Conservation (phyloP, 2,329 filamentous ascomycete species). For the Fusarium udum region DNA sequence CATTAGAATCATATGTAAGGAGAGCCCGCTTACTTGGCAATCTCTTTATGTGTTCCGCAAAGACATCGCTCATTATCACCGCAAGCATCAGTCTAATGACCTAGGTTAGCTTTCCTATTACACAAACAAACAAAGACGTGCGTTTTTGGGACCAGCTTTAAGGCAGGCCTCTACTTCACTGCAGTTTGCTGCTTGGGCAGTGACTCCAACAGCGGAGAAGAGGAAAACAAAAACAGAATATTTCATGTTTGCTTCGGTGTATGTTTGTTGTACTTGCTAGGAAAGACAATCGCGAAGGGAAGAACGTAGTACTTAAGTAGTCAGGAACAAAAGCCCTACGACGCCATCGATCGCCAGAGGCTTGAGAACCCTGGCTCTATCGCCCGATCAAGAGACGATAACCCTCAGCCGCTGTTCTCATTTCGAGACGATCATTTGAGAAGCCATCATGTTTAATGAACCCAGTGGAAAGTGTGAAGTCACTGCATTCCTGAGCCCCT, state of each 20-base stretch:
- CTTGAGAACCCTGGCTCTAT: neutral
- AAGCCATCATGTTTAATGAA: neutral
- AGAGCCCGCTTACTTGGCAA: neutral
- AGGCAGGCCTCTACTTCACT: slow-evolving; percentile 6
- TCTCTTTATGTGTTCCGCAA: slow-evolving; percentile 25
- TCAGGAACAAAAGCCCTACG: neutral
- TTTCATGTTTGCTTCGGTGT: neutral
- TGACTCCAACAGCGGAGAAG: neutral
- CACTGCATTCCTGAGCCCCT: neutral
- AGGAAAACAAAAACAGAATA: neutral
- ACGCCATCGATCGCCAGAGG: neutral
- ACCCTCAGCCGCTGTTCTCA: neutral
- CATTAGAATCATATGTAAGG: rapidly evolving
- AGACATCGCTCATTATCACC: slow-evolving; percentile 2
- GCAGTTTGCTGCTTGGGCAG: slow-evolving; percentile 12
- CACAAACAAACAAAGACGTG: rapidly evolving
- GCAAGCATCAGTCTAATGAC: neutral
- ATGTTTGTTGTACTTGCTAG: rapidly evolving
- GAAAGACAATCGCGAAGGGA: neutral
- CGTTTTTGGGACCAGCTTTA: slow-evolving; percentile 8
- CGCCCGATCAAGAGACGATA: neutral
- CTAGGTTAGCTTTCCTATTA: neutral
- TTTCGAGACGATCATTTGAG: neutral
- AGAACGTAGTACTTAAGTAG: neutral
- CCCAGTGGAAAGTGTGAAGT: neutral